Evolutionary conservation across 257 asterid species (phyloP).

Genomic region (Haberlea rhodopensis): DNA sequence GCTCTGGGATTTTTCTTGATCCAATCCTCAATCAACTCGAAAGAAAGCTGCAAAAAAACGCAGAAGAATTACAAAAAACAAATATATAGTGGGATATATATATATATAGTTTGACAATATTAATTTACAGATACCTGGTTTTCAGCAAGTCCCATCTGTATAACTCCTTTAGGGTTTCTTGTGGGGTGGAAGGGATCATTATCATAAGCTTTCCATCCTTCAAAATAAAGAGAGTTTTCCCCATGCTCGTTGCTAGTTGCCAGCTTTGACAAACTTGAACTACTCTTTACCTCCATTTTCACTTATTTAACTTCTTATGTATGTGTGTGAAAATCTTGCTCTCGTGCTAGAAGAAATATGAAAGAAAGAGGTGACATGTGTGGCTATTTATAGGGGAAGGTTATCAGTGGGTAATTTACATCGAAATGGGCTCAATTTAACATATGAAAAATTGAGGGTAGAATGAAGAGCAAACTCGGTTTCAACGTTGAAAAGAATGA

Average conservation of each 20-base stretch:
- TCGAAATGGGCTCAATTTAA: background rate
- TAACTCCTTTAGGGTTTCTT: conserved; percentile 64
- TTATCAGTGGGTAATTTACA: conserved; percentile 8
- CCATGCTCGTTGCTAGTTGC: conserved; percentile 69
- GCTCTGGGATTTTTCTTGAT: conserved; percentile 53
- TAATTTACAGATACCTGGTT: conserved; percentile 47
- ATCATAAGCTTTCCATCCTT: conserved; percentile 89
- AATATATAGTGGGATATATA: background rate
- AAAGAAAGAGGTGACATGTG: background rate
- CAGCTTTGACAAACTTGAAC: conserved; percentile 42
- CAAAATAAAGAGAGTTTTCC: conserved; percentile 79
- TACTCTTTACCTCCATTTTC: conserved; percentile 36
- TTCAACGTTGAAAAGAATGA: conserved; percentile 40
- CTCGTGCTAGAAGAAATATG: background rate
- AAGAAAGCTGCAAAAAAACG: conserved; percentile 50
- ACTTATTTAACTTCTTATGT: background rate
- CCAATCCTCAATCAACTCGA: conserved; percentile 64
- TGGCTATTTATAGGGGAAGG: background rate
- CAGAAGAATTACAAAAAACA: background rate
- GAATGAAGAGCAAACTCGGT: conserved; percentile 40
- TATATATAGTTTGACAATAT: background rate
- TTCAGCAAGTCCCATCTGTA: conserved; percentile 95
- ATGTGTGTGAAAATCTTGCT: background rate
- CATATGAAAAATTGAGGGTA: background rate
- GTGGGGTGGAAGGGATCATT: conserved; percentile 68